These are phyloP conservation scores for Talaromyces wortmannii DNA, from an alignment of 495 filamentous ascomycete genomes.

Conservation along the genomic window DNA sequence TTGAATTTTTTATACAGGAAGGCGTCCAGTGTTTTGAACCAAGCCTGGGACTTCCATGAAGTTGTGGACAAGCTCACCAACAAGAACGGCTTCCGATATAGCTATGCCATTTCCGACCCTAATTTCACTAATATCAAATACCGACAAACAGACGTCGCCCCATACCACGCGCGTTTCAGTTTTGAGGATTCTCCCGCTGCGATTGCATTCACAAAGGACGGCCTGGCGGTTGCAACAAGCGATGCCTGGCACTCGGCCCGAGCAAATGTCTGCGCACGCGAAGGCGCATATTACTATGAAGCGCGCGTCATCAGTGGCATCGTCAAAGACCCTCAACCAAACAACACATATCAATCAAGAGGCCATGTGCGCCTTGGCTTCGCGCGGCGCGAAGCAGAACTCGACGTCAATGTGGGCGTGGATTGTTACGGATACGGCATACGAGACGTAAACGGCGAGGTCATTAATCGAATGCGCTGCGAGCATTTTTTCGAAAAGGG, in stretches of 20 bases:
- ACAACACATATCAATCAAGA: slow-evolving; percentile 27
- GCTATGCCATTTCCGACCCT: slow-evolving; percentile 83
- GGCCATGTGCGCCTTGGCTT: slow-evolving; percentile 89
- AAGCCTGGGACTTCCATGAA: slow-evolving; percentile 39
- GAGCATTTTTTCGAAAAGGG: slow-evolving; percentile 76
- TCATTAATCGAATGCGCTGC: slow-evolving; percentile 87
- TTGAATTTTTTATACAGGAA: slow-evolving; percentile 31
- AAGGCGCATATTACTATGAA: slow-evolving; percentile 92
- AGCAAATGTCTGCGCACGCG: slow-evolving; percentile 85
- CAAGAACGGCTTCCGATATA: slow-evolving; percentile 86
- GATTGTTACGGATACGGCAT: slow-evolving; percentile 96
- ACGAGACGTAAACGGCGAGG: slow-evolving; percentile 81
- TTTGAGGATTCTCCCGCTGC: slow-evolving; percentile 86
- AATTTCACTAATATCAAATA: slow-evolving; percentile 80
- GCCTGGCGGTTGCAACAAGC: slow-evolving; percentile 33
- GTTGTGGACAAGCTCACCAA: slow-evolving; percentile 67
- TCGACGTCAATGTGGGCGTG: slow-evolving; percentile 90
- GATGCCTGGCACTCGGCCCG: slow-evolving; percentile 47
- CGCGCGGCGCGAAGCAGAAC: slow-evolving; percentile 79
- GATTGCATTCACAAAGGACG: slow-evolving; percentile 36
- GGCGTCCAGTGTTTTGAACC: slow-evolving; percentile 21
- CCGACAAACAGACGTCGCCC: slow-evolving; percentile 78
- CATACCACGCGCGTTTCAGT: slow-evolving; percentile 74
- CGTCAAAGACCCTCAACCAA: slow-evolving; percentile 23
- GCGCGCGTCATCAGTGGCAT: slow-evolving; percentile 75